phyloP scores from a whole-genome alignment of 768 basidiomycete genomes.

The Guyanaporus albipodus region DNA sequence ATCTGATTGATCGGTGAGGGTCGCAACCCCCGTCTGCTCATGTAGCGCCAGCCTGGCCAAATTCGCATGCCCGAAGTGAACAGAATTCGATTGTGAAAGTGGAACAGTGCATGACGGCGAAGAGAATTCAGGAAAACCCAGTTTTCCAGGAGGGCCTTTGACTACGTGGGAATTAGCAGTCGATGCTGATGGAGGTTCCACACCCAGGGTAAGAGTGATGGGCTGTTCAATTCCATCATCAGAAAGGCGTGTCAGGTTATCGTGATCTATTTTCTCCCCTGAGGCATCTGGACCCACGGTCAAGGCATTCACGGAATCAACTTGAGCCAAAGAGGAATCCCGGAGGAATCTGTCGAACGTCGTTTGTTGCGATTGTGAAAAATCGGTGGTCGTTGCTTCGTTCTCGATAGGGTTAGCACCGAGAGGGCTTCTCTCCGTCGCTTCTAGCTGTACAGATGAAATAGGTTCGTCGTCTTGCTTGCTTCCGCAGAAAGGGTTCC shows the following conservation, averaged over 20 bases:
- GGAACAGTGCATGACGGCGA: not conserved
- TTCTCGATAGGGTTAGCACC: not conserved
- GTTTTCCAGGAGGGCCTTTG: not conserved
- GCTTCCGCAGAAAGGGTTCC: not conserved
- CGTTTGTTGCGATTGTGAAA: slow-evolving; percentile 5
- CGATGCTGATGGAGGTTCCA: not conserved
- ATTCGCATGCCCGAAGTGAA: not conserved
- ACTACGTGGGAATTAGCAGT: not conserved
- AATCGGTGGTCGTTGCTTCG: not conserved
- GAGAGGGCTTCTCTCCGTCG: not conserved
- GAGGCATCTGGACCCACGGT: not conserved
- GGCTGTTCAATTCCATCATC: slow-evolving; percentile 2
- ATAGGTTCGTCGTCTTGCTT: not conserved
- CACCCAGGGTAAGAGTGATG: not conserved
- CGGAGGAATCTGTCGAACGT: not conserved
- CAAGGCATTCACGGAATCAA: not conserved
- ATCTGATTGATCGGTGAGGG: not conserved
- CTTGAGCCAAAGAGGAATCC: not conserved
- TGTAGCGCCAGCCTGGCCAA: not conserved
- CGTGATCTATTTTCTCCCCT: not conserved
- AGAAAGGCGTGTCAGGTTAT: not conserved
- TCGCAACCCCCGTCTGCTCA: not conserved
- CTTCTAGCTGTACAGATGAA: not conserved
- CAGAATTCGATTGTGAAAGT: not conserved
- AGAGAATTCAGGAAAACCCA: not conserved